Conservation (phyloP, 176 grass and related monocot genomes). For the Tuctoria greenei region DNA sequence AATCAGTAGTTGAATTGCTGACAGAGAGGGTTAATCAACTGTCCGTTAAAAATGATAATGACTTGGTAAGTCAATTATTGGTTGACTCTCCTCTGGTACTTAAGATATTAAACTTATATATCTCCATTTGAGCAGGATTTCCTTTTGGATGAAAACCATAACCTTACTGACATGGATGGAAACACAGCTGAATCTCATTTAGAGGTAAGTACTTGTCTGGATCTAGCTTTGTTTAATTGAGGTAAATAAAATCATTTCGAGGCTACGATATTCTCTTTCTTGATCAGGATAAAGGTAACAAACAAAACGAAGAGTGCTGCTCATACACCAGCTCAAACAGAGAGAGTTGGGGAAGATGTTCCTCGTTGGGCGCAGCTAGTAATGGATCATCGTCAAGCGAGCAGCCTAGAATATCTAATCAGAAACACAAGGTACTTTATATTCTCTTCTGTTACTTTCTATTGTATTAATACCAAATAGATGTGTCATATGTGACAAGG, state of each 20-base stretch:
- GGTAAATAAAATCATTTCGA: background rate
- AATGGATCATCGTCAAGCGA: conserved; percentile 67
- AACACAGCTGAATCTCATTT: conserved; percentile 45
- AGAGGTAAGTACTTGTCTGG: conserved; percentile 44
- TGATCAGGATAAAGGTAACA: conserved; percentile 61
- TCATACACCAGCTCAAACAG: conserved; percentile 86
- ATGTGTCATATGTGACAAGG: background rate
- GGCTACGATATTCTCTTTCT: background rate
- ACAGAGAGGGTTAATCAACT: conserved; percentile 83
- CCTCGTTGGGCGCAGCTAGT: conserved; percentile 81
- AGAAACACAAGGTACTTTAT: conserved; percentile 63
- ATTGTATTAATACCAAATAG: background rate
- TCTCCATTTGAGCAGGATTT: conserved; percentile 65
- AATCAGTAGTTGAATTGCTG: conserved; percentile 94
- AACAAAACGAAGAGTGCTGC: conserved; percentile 72
- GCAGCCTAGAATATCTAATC: conserved; percentile 44
- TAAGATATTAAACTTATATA: conserved; percentile 29
- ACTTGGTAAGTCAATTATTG: conserved; percentile 59
- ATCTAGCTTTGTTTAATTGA: conserved; percentile 24
- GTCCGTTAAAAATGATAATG: conserved; percentile 70
- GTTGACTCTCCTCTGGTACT: conserved; percentile 14
- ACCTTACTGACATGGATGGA: conserved; percentile 49
- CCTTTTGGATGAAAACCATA: conserved; percentile 83
- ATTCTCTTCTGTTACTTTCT: background rate
- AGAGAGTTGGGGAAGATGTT: conserved; percentile 97